These are phyloP conservation scores for Sarocladiaceae sp. DNA, from an alignment of 2,329 filamentous ascomycete genomes.

Conservation along the genomic window DNA sequence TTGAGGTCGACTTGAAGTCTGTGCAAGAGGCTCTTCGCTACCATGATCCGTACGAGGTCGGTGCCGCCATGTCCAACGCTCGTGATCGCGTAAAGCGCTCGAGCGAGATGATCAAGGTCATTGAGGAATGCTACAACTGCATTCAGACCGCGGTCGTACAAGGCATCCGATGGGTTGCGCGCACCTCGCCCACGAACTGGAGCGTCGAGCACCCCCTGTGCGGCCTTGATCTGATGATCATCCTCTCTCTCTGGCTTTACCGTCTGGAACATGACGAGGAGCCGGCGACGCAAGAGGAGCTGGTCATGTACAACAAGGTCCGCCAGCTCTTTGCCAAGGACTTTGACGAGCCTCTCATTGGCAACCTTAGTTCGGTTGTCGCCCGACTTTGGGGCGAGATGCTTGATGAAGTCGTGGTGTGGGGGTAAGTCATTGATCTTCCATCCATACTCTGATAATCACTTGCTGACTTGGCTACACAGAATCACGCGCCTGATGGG, in stretches of 20 bases:
- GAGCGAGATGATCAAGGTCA: slow-evolving; percentile 96
- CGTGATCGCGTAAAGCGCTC: slow-evolving; percentile 92
- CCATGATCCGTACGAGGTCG: slow-evolving; percentile 95
- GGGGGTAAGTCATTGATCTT: slow-evolving; percentile 76
- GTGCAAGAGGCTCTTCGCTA: slow-evolving; percentile 96
- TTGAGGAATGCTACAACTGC: slow-evolving; percentile 95
- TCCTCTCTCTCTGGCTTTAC: slow-evolving; percentile 96
- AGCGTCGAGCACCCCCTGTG: slow-evolving; percentile 96
- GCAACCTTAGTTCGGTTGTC: slow-evolving; percentile 89
- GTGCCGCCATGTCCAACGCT: slow-evolving; percentile 90
- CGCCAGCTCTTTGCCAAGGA: slow-evolving; percentile 88
- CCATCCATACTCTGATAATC: background rate
- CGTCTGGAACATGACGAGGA: slow-evolving; percentile 99
- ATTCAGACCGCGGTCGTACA: slow-evolving; percentile 93
- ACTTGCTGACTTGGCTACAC: slow-evolving; percentile 15
- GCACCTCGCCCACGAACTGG: slow-evolving; percentile 97
- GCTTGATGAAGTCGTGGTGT: slow-evolving; percentile 97
- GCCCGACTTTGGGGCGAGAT: slow-evolving; percentile 95
- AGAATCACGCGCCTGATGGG: slow-evolving; percentile 95
- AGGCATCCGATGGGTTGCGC: slow-evolving; percentile 96
- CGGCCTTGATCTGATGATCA: slow-evolving; percentile 95
- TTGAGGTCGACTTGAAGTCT: slow-evolving; percentile 91
- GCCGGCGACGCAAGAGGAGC: slow-evolving; percentile 74
- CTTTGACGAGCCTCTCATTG: slow-evolving; percentile 70
- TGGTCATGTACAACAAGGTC: slow-evolving; percentile 87